Percentiles rank a stretch among this genome's conserved stretches.
These are phyloP conservation scores for Globisporangium cystogenes DNA, from an alignment of 352 stramenopile genomes.

Conservation along the genomic window DNA sequence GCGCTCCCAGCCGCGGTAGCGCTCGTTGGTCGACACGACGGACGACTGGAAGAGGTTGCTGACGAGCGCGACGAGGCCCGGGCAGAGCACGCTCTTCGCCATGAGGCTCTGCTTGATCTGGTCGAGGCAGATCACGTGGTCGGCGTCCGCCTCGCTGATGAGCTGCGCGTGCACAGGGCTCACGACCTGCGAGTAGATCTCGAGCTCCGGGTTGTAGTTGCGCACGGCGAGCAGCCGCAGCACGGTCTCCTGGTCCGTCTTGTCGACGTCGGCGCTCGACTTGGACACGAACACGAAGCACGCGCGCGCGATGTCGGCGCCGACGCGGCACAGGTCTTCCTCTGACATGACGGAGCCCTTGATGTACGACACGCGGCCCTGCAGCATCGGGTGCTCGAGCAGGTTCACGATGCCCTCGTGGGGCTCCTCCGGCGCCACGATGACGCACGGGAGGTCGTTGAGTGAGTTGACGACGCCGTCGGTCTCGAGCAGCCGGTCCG, in stretches of 20 bases:
- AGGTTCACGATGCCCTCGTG: constrained; percentile 44
- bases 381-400: constrained; percentile 51
- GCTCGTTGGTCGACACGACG: constrained; percentile 16
- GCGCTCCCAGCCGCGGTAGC: constrained; percentile 33
- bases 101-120: constrained; percentile 61
- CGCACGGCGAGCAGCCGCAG: constrained; percentile 53
- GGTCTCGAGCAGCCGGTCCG: constrained; percentile 33
- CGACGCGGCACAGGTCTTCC: constrained; percentile 59
- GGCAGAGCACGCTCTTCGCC: constrained; percentile 58
- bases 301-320: constrained; percentile 37
- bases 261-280: constrained; percentile 24
- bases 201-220: constrained; percentile 51
- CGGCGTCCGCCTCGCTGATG: constrained; percentile 46
- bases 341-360: constrained; percentile 63
- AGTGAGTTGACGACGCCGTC: constrained; percentile 20
- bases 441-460: constrained; percentile 41
- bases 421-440: constrained; percentile 48
- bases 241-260: constrained; percentile 49
- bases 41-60: constrained; percentile 60
- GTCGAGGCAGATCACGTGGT: constrained; percentile 54
- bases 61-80: constrained; percentile 49
- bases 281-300: constrained; percentile 59
- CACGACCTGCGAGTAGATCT: constrained; percentile 58
- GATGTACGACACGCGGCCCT: constrained; percentile 57
- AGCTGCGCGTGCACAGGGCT: constrained; percentile 48